Evolutionary conservation across 345 rosid species (phyloP).

Genomic region (Eucalyptus cloeziana): DNA sequence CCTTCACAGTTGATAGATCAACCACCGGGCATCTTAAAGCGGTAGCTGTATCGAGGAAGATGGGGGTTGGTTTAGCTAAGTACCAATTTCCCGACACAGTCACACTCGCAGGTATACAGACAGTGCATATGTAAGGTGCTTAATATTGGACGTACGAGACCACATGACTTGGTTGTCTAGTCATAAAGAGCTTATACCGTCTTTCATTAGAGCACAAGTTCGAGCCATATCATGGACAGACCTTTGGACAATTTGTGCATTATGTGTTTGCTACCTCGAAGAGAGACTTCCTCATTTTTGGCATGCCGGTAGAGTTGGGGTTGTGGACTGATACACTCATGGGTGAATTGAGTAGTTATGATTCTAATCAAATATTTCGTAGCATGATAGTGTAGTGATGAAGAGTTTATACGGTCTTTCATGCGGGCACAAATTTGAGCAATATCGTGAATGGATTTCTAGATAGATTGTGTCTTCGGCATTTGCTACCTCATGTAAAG

Average conservation of each 20-base stretch:
- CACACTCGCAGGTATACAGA: fast-evolving
- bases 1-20: neutral
- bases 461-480: fast-evolving
- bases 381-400: neutral
- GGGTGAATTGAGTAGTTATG: neutral
- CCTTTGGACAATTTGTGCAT: neutral
- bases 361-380: neutral
- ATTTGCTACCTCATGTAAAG: neutral
- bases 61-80: neutral
- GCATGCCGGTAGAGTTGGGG: neutral
- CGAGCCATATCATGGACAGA: neutral
- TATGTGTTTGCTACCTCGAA: neutral
- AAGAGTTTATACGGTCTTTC: neutral
- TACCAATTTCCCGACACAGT: neutral
- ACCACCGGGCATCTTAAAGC: neutral
- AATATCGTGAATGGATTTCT: neutral
- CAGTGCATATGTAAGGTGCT: neutral
- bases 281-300: neutral
- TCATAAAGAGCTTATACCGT: neutral
- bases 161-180: neutral
- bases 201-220: neutral
- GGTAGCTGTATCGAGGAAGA: neutral
- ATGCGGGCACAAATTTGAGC: neutral
- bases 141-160: neutral
- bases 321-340: neutral